Evolutionary conservation across 1,284 basidiomycete genomes (phyloP).

Genomic region (Kalmanozyma brasiliensis): DNA sequence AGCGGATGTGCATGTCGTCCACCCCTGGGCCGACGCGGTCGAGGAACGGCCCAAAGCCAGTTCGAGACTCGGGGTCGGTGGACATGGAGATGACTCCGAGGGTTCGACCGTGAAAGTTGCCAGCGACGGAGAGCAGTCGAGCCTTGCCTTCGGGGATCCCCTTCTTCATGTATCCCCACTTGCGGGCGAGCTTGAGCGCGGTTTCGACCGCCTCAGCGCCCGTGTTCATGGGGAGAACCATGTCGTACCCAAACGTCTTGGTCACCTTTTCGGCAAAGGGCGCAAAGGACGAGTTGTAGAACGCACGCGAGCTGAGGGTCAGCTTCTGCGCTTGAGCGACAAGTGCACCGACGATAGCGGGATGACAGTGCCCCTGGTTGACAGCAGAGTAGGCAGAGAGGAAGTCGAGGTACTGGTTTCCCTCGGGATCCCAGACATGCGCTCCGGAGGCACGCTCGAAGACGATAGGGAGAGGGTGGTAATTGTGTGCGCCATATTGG

Average conservation of each 20-base stretch:
- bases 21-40: constrained; percentile 80
- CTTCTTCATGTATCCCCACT: constrained; percentile 73
- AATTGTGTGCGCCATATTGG: constrained; percentile 84
- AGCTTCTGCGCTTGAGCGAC: constrained; percentile 86
- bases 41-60: constrained; percentile 90
- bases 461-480: constrained; percentile 93
- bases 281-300: constrained; percentile 93
- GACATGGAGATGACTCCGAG: constrained; percentile 92
- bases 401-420: constrained; percentile 75
- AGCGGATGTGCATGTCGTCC: constrained; percentile 61
- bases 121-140: constrained; percentile 84
- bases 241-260: constrained; percentile 73
- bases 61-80: constrained; percentile 89
- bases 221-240: constrained; percentile 99
- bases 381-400: constrained; percentile 94
- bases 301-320: constrained; percentile 93
- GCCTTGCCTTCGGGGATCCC: constrained; percentile 84
- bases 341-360: constrained; percentile 83
- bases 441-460: constrained; percentile 90
- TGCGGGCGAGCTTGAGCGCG: constrained; percentile 71
- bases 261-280: constrained; percentile 88
- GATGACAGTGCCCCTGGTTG: constrained; percentile 90
- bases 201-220: constrained; percentile 97
- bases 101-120: constrained; percentile 97
- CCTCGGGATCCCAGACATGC: constrained; percentile 96